Conservation (phyloP, 2,329 filamentous ascomycete genomes). For the Lachnellula cervina region DNA sequence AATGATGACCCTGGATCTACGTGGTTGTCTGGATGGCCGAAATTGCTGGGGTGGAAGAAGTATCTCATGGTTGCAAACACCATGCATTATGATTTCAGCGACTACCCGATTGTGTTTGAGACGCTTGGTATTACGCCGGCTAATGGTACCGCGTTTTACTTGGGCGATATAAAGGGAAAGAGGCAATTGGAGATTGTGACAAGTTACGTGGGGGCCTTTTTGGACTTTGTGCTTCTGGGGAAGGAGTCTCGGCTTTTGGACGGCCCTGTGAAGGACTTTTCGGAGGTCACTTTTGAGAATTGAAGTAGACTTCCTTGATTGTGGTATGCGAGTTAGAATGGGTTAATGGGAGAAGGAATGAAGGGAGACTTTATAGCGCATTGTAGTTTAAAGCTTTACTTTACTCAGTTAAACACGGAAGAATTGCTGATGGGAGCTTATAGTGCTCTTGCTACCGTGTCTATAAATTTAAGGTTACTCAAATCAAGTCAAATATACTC, state of each 20-base stretch:
- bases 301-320: not conserved
- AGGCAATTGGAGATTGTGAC: constrained; percentile 28
- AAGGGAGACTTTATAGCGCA: no score
- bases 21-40: constrained; percentile 28
- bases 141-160: constrained; percentile 4
- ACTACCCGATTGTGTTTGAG: constrained; percentile 25
- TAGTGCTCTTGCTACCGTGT: no score
- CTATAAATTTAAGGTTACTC: no score
- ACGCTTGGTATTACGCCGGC: constrained; percentile 8
- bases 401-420: no score
- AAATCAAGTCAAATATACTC: no score
- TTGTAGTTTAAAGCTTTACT: no score
- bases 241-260: constrained; percentile 8
- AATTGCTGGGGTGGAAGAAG: constrained; percentile 28
- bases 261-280: constrained; percentile 11
- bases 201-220: constrained; percentile 30
- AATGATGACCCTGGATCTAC: constrained; percentile 6
- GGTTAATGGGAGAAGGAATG: no score
- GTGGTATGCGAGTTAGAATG: no score
- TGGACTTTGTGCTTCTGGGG: constrained; percentile 26
- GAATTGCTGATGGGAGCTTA: no score
- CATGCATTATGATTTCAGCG: constrained; percentile 31
- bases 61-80: constrained; percentile 29
- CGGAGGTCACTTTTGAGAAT: constrained; percentile 18
- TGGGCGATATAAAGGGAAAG: constrained; percentile 29